Percentiles rank a stretch among this genome's conserved stretches.
These are phyloP conservation scores for Viola pubescens DNA, from an alignment of 441 rosid species.

Conservation along the genomic window DNA sequence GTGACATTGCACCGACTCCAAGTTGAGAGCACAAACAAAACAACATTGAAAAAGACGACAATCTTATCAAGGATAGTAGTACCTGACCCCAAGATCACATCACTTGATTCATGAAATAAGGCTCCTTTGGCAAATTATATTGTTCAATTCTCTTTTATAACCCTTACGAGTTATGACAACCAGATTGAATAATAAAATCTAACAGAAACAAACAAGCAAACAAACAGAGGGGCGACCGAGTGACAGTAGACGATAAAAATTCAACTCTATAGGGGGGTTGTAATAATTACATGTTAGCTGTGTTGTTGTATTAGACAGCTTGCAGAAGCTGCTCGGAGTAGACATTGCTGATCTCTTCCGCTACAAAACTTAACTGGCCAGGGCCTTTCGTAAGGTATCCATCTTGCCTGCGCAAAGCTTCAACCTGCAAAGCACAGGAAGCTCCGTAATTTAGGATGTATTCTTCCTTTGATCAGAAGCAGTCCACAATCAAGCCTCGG, in stretches of 20 bases:
- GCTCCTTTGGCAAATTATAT: not conserved
- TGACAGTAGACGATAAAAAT: not conserved
- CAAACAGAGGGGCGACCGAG: not conserved
- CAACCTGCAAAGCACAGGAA: slow-evolving; percentile 26
- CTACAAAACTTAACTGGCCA: slow-evolving; percentile 38
- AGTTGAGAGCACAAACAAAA: not conserved
- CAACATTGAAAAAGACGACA: not conserved
- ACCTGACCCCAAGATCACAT: not conserved
- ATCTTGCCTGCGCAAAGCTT: slow-evolving; percentile 5
- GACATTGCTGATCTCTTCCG: slow-evolving; percentile 15
- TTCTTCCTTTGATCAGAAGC: not conserved
- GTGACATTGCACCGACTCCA: no score
- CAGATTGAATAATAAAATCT: not conserved
- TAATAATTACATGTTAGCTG: slow-evolving; percentile 43
- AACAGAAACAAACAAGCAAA: not conserved
- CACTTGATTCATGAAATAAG: not conserved
- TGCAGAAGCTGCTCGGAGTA: slow-evolving; percentile 16
- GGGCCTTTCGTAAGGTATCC: slow-evolving; percentile 14
- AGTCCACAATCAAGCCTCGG: slow-evolving; percentile 3
- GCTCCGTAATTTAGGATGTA: not conserved
- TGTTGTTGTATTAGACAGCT: slow-evolving; percentile 19
- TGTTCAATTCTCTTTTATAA: not conserved
- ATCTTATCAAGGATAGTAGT: not conserved
- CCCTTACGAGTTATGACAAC: not conserved
- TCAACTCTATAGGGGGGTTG: slow-evolving; percentile 15